These are phyloP conservation scores for Leccinum sublutescens DNA, from an alignment of 768 basidiomycete genomes.

Conservation along the genomic window DNA sequence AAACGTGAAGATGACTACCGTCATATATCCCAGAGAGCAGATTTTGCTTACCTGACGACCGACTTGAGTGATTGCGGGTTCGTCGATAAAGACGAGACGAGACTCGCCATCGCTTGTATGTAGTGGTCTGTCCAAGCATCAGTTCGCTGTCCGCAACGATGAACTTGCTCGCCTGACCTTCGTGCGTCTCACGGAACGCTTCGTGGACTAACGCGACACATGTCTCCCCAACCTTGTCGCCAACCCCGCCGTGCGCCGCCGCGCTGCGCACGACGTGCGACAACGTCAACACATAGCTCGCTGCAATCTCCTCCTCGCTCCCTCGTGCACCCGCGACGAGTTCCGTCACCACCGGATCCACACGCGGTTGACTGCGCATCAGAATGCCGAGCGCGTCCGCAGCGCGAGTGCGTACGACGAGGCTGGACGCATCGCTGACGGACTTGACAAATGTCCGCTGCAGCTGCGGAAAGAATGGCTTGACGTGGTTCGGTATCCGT, in stretches of 20 bases:
- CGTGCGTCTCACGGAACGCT: conserved; percentile 70
- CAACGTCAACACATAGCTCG: conserved; percentile 73
- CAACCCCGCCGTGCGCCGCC: conserved; percentile 58
- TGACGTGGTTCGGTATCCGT: conserved; percentile 84
- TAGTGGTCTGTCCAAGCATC: conserved; percentile 55
- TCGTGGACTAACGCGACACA: conserved; percentile 74
- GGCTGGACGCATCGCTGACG: conserved; percentile 73
- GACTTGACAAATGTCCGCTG: conserved; percentile 97
- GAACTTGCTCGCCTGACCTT: conserved; percentile 42
- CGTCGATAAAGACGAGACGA: conserved; percentile 63
- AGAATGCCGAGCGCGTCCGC: conserved; percentile 65
- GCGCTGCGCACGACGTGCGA: conserved; percentile 72
- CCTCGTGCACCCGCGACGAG: conserved; percentile 60
- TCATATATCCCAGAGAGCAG: background rate
- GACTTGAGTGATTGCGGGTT: conserved; percentile 62
- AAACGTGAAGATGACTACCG: conserved; percentile 7
- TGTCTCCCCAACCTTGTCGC: conserved; percentile 68
- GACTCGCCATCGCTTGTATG: conserved; percentile 56
- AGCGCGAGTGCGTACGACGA: conserved; percentile 66
- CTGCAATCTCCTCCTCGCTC: conserved; percentile 69
- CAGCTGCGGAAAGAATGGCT: conserved; percentile 97
- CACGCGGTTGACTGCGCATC: conserved; percentile 87
- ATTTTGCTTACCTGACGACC: conserved; percentile 58
- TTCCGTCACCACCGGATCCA: conserved; percentile 94
- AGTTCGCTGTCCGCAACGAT: background rate